Conservation (phyloP, 805 yeast species). For the Saccharomycopsis malanga region DNA sequence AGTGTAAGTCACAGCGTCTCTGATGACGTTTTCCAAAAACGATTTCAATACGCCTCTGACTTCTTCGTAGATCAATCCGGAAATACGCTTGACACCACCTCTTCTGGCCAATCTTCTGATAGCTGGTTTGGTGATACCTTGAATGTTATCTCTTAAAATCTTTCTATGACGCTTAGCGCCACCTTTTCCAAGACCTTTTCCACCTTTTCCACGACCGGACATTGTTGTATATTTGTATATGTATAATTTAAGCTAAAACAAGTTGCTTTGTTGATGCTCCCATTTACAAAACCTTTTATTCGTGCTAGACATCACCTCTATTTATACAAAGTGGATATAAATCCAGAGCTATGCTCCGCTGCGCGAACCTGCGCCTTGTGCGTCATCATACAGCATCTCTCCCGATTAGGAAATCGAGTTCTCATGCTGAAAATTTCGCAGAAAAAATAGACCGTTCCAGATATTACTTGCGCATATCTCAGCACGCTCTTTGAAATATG, state of each 20-base stretch:
- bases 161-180: conserved; percentile 99
- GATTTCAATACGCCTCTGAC: conserved; percentile 95
- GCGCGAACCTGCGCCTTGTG: too few species aligned
- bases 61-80: conserved; percentile 97
- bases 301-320: too few species aligned
- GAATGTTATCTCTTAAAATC: conserved; percentile 98
- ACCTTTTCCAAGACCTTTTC: conserved; percentile 99
- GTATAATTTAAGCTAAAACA: background rate
- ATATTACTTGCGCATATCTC: too few species aligned
- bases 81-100: conserved; percentile 99
- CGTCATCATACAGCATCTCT: too few species aligned
- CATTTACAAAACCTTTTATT: background rate
- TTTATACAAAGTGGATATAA: too few species aligned
- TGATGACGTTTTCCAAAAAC: conserved; percentile 93
- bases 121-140: conserved; percentile 99
- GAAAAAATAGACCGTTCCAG: too few species aligned
- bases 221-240: conserved; percentile 39
- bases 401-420: too few species aligned
- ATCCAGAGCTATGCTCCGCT: too few species aligned
- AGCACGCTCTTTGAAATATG: too few species aligned
- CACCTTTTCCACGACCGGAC: conserved; percentile 99
- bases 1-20: conserved; percentile 99
- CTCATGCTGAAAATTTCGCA: too few species aligned
- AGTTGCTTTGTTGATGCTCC: background rate
- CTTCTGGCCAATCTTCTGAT: conserved; percentile 99